A percentile compares a stretch with the other conserved stretches of the same genome.
Conservation (phyloP, 129 eudicot genomes). For the Artemisia tridentata region DNA sequence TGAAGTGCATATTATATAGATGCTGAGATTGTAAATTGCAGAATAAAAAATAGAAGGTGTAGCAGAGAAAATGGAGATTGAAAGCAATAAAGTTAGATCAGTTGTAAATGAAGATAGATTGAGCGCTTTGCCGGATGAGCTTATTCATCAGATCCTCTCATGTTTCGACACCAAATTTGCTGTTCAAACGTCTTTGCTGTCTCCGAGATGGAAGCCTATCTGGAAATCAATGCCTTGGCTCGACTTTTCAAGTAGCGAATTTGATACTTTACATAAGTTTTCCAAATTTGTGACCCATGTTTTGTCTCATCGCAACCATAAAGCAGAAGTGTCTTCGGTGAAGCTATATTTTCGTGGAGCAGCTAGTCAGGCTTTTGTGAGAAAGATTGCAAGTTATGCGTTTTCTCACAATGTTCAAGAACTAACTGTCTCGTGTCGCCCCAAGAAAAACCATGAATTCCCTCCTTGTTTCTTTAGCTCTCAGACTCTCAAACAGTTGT, state of each 20-base stretch:
- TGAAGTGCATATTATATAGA: not conserved
- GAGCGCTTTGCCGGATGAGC: constrained; percentile 28
- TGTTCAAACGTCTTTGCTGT: constrained; percentile 20
- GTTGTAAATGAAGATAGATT: constrained; percentile 19
- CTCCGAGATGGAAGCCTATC: constrained; percentile 26
- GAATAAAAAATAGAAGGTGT: not conserved
- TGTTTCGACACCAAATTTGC: constrained; percentile 17
- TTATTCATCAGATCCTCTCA: constrained; percentile 33
- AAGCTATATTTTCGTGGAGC: constrained; percentile 13
- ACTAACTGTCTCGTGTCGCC: not conserved
- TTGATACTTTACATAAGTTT: not conserved
- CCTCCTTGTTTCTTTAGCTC: constrained; percentile 23
- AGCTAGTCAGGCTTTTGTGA: not conserved
- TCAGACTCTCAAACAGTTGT: not conserved
- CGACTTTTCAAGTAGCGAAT: not conserved
- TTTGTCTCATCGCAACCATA: constrained; percentile 4
- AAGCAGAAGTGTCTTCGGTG: constrained; percentile 9
- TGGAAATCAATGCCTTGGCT: constrained; percentile 27
- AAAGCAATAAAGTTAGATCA: not conserved
- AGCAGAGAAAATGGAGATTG: constrained; percentile 13
- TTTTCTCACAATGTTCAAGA: constrained; percentile 25
- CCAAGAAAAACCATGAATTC: not conserved
- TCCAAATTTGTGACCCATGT: constrained; percentile 21
- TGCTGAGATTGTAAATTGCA: not conserved
- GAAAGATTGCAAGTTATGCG: constrained; percentile 18